Base-by-base conservation (phyloP, 495 filamentous ascomycete genomes). In the Aspergillus saccharolyticus region DNA sequence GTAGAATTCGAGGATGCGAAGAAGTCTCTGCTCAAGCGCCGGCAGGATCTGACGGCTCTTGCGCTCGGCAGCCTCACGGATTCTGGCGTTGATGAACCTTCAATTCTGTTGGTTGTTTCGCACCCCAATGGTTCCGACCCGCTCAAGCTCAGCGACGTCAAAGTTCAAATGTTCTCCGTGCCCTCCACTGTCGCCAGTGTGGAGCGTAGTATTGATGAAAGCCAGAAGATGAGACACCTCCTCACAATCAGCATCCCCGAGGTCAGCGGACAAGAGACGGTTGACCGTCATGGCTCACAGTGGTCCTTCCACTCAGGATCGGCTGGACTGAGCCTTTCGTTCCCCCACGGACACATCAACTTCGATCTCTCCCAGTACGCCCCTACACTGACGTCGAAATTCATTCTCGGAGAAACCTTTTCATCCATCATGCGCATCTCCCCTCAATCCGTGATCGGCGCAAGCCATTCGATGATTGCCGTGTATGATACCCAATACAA, bases 401-500 rank as follows among this genome's bases (percentile, higher is more conserved):
- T 79, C 33, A 66, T 75, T 21, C 68, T 77, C 18, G 65, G 64
- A 0, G 76, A 75, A 42, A 54, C 67, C 0, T 78, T 78, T 52
- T 74, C 74, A 1, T 78, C 74, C 1, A 55, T 79, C 24, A 76
- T 78, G 74, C 73, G 74, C 18, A 68, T 77, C 30, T 76, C 76
- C 4, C 67, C 74, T 0, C 72, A 78, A 50, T 72, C 72, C 15
- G 72, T 78, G 2, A 77, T 78, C 42, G 76, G 70, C 12, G 72
- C 77, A 9, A 73, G 70, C 20, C 62, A 75, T n/a, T 75, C 74
- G 16, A 69, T 79, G 42, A 68, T 78, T 22, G 77, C 75, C 14
- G 67, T 89, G 17, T 87, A 85, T 62, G 87, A 87, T 63, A 86
- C 85, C 4, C 80, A 84, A 48, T 88, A 84, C 61, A 76, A 81